Percentiles rank a stretch among this genome's conserved stretches.
phyloP scores from a whole-genome alignment of 176 grass and related monocot species.

The Elymus sibiricus region DNA sequence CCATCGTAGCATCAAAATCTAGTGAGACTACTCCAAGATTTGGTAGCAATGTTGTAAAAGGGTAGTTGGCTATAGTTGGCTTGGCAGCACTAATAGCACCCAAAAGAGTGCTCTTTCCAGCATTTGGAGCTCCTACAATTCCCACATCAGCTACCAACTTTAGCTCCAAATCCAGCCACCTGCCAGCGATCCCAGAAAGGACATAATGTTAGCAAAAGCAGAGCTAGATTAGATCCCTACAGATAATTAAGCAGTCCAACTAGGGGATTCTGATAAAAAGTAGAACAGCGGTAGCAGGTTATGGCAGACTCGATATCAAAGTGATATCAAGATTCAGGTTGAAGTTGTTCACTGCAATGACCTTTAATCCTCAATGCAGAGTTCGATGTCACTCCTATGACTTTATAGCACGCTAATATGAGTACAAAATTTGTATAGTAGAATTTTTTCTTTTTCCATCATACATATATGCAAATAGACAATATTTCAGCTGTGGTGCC shows the following conservation, averaged over 20 bases:
- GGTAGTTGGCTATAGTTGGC: constrained; percentile 95
- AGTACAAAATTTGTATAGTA: neutral
- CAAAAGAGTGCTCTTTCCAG: constrained; percentile 95
- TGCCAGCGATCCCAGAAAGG: constrained; percentile 34
- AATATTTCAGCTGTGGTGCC: neutral
- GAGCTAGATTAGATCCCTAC: neutral
- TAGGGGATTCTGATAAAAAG: neutral
- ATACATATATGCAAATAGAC: neutral
- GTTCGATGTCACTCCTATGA: neutral
- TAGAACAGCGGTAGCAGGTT: neutral
- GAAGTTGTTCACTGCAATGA: neutral
- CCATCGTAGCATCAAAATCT: constrained; percentile 93
- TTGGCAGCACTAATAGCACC: constrained; percentile 82
- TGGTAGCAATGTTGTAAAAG: constrained; percentile 91
- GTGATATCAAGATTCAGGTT: neutral
- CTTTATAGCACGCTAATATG: neutral
- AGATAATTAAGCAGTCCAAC: neutral
- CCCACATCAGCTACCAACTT: constrained; percentile 97
- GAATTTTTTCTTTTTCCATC: neutral
- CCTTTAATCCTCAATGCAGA: neutral
- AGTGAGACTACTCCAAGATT: constrained; percentile 95
- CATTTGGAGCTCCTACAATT: constrained; percentile 97
- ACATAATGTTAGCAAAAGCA: neutral
- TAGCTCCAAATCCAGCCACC: constrained; percentile 97
- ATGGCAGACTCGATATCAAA: neutral